Base-by-base conservation (phyloP, 2,329 filamentous ascomycete genomes). In the Phyllosticta capitalensis region DNA sequence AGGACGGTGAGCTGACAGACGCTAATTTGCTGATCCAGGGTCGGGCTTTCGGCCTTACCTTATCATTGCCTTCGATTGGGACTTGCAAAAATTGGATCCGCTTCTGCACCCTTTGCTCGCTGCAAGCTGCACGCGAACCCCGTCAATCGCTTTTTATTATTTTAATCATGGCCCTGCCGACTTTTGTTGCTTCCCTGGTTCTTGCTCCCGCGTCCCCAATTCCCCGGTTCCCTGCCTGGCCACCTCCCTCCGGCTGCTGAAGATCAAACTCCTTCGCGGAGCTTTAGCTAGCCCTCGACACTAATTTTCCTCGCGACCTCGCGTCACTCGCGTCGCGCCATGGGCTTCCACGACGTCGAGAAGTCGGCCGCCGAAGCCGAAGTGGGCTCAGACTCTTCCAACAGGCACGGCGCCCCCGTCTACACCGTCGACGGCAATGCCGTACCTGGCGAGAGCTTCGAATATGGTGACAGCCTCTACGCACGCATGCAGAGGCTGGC, bases 401-500 rank as follows among this genome's bases (percentile, higher is more conserved):
- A 54, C 64, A 61, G 52, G 52, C 22, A 59, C 20, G 19, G 45
- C 17, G 30, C 52, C 2, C 33, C 63, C 21, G 58, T 61, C 17
- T 63, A 63, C 38, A 61, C 68, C 54, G 70, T 74, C 54, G 72
- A 74, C 24, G 74, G 75, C 62, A 75, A 75, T 54, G 81, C 80
- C 12, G 80, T 86, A 3, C 76, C 78, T 3, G 81, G 81, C 22
- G 81, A 86, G 66, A 81, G 73, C 63, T 85, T 87, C 64, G 78
- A 79, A 61, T 75, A 81, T 61, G 83, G 83, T 60, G 71, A 81
- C 66, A 76, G 76, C 38, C 65, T 75, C 60, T 84, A 83, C 66
- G 83, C 82, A 19, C 83, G 77, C 67, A 63, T 84, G 0, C 85
- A 87, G 70, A 79, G 83, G 28, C 66, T 88, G 14, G 86, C 85